These are phyloP conservation scores for Chlorociboria aeruginascens DNA, from an alignment of 495 filamentous ascomycete genomes.

Conservation along the genomic window DNA sequence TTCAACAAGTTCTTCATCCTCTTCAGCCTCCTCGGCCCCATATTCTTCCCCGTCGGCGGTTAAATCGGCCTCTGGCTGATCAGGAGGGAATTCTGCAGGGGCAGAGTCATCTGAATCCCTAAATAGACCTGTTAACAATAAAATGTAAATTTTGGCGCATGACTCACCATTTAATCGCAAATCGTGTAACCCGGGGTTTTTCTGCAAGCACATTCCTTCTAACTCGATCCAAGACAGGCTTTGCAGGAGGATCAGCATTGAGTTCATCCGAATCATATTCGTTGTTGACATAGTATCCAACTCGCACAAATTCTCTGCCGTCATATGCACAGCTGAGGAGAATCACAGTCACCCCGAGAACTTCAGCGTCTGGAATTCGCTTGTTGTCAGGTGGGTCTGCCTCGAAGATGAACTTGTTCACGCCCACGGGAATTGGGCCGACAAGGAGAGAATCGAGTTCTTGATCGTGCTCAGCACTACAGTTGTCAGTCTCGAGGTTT, in stretches of 20 bases:
- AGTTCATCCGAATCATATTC: conserved; percentile 93
- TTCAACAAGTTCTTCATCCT: conserved; percentile 41
- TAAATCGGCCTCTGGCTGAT: conserved; percentile 89
- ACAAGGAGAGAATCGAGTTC: conserved; percentile 95
- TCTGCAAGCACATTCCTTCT: conserved; percentile 85
- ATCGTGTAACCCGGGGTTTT: conserved; percentile 93
- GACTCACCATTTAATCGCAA: conserved; percentile 95
- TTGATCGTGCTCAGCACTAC: conserved; percentile 88
- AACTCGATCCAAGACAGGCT: conserved; percentile 85
- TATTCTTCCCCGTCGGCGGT: conserved; percentile 80
- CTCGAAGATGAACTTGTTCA: conserved; percentile 98
- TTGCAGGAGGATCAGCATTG: conserved; percentile 73
- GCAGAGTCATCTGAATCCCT: conserved; percentile 97
- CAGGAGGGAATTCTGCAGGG: conserved; percentile 88
- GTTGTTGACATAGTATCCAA: conserved; percentile 98
- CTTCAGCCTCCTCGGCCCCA: conserved; percentile 72
- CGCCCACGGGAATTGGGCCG: conserved; percentile 88
- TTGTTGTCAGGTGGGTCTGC: conserved; percentile 81
- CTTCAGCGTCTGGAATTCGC: conserved; percentile 86
- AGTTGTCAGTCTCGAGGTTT: conserved; percentile 9
- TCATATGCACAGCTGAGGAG: conserved; percentile 96
- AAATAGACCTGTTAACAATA: conserved; percentile 12
- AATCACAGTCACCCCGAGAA: conserved; percentile 93
- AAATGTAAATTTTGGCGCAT: neutral
- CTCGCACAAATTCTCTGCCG: conserved; percentile 89